A percentile compares a stretch with the other conserved stretches of the same genome.
phyloP scores from a whole-genome alignment of 768 basidiomycete genomes.

The Phaeotremella skinneri region DNA sequence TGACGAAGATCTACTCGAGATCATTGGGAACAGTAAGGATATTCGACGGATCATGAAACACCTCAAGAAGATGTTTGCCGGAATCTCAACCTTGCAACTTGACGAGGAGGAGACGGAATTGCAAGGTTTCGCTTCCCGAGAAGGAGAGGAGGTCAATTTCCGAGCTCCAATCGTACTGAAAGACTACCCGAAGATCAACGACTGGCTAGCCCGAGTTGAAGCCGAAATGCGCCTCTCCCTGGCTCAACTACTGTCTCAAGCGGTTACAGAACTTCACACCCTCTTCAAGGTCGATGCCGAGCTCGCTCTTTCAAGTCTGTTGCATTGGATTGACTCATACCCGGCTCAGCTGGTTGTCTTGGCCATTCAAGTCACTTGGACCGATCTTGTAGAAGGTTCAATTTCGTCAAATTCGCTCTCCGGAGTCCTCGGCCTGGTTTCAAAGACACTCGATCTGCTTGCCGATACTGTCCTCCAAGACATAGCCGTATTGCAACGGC shows the following conservation, averaged over 20 bases:
- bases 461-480: constrained; percentile 94
- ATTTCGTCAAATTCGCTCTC: constrained; percentile 55
- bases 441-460: constrained; percentile 84
- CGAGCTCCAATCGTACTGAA: constrained; percentile 78
- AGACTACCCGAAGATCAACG: constrained; percentile 96
- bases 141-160: constrained; percentile 91
- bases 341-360: constrained; percentile 95
- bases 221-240: constrained; percentile 88
- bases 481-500: constrained; percentile 81
- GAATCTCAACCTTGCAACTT: constrained; percentile 81
- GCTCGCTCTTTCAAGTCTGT: constrained; percentile 65
- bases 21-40: constrained; percentile 99
- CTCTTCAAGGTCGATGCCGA: constrained; percentile 71
- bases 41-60: constrained; percentile 98
- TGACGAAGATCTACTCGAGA: constrained; percentile 96
- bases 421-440: constrained; percentile 68
- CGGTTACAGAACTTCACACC: constrained; percentile 71
- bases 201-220: constrained; percentile 92
- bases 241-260: constrained; percentile 73
- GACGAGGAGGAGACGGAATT: constrained; percentile 75
- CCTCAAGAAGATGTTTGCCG: constrained; percentile 99
- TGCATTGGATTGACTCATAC: constrained; percentile 88
- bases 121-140: constrained; percentile 88
- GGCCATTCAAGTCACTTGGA: constrained; percentile 96
- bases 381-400: constrained; percentile 70